phyloP scores from a whole-genome alignment of 805 yeast genomes.

The Candida yuanshanica region DNA sequence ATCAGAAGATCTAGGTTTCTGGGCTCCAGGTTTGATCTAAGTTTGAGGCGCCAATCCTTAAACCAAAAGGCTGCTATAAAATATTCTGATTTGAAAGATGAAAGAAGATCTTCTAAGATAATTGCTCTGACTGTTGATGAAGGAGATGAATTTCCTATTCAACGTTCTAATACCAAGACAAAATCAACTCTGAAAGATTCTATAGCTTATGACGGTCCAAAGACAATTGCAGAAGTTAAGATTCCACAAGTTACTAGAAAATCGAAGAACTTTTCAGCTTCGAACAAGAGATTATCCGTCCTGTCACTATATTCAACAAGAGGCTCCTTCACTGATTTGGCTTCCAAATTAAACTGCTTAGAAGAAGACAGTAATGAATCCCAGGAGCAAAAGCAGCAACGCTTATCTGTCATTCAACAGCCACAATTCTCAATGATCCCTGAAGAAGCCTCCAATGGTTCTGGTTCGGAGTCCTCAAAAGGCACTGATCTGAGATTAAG shows the following conservation, averaged over 20 bases:
- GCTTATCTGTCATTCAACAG: constrained; percentile 5
- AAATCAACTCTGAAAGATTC: constrained; percentile 8
- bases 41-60: constrained; percentile 24
- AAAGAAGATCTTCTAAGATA: constrained; percentile 17
- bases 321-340: constrained; percentile 56
- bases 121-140: constrained; percentile 23
- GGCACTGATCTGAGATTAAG: constrained; percentile 27
- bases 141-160: constrained; percentile 9
- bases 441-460: constrained; percentile 18
- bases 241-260: constrained; percentile 70
- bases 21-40: constrained; percentile 35
- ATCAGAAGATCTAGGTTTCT: constrained; percentile 39
- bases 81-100: constrained; percentile 9
- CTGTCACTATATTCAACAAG: constrained; percentile 66
- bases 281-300: constrained; percentile 66
- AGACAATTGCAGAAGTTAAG: constrained; percentile 53
- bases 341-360: constrained; percentile 32
- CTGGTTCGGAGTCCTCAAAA: constrained; percentile 12
- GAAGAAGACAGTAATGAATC: constrained; percentile 6
- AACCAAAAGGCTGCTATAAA: constrained; percentile 10
- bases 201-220: constrained; percentile 33
- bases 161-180: constrained; percentile 1
- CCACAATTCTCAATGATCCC: constrained; percentile 11
- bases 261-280: constrained; percentile 54
- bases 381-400: constrained; percentile 8